These are phyloP conservation scores for Populus davidiana DNA, from an alignment of 345 rosid species.

Conservation along the genomic window DNA sequence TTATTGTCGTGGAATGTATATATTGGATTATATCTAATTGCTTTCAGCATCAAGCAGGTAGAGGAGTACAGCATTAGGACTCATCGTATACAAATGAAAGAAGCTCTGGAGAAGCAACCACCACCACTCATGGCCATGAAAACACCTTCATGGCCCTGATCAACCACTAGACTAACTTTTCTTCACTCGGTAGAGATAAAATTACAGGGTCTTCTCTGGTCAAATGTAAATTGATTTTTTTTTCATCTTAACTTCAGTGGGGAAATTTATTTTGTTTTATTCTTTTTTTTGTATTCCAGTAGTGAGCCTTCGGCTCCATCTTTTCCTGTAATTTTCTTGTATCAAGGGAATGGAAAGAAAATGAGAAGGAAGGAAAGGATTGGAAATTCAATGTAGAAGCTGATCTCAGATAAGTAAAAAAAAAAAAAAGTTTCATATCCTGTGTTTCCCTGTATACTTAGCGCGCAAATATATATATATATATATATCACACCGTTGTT, in stretches of 20 bases:
- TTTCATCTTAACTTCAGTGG: conserved; percentile 7
- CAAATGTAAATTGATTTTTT: conserved; percentile 35
- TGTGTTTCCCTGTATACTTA: not conserved
- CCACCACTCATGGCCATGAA: conserved; percentile 21
- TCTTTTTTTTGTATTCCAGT: not conserved
- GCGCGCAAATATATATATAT: no score
- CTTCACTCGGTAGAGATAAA: conserved; percentile 20
- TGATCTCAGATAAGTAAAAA: not conserved
- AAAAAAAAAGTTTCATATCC: not conserved
- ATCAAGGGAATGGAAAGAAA: conserved; percentile 18
- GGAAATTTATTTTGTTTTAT: conserved; percentile 16
- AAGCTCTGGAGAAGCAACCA: conserved; percentile 39
- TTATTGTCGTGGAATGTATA: not conserved
- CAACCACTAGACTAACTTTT: conserved; percentile 28
- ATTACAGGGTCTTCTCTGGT: conserved; percentile 10
- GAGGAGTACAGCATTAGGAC: conserved; percentile 35
- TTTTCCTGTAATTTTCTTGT: conserved; percentile 22
- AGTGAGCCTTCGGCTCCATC: conserved; percentile 19
- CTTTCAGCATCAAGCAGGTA: conserved; percentile 15
- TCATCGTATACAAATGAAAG: conserved; percentile 62
- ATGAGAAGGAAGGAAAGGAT: conserved; percentile 26
- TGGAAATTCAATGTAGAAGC: conserved; percentile 19
- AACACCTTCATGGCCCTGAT: conserved; percentile 34
- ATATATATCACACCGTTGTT: no score
- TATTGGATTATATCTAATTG: conserved; percentile 6